Conservation (phyloP, 352 stramenopile genomes). For the Lagenidium sp. region DNA sequence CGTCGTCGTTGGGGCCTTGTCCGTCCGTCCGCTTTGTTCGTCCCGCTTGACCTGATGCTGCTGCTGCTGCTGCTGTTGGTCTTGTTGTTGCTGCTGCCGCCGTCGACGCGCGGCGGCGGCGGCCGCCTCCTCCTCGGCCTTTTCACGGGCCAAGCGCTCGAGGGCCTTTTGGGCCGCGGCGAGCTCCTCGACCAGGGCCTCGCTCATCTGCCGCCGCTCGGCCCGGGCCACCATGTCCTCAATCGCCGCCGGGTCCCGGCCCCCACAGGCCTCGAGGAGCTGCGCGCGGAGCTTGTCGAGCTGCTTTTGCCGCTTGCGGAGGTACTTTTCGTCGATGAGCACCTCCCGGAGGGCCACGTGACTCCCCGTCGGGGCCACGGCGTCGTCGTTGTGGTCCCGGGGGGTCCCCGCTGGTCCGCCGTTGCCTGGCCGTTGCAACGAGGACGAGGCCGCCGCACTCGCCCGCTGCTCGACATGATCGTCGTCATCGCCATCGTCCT, state of each 20-base stretch:
- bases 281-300: conserved; percentile 53
- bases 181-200: conserved; percentile 50
- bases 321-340: conserved; percentile 66
- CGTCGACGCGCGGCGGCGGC: too few species aligned
- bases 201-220: conserved; percentile 70
- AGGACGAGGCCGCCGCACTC: too few species aligned
- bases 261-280: conserved; percentile 26
- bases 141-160: conserved; percentile 9
- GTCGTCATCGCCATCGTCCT: too few species aligned
- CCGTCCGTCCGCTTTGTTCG: too few species aligned
- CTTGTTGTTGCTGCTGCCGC: too few species aligned
- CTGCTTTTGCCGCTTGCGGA: conserved; percentile 69
- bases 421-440: too few species aligned
- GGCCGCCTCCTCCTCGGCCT: conserved; percentile 10
- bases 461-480: too few species aligned
- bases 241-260: conserved; percentile 34
- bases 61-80: too few species aligned
- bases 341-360: conserved; percentile 27
- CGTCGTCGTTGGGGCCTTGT: too few species aligned
- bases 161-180: conserved; percentile 18
- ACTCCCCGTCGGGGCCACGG: conserved; percentile 6
- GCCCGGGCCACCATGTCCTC: conserved; percentile 52
- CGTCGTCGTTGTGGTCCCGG: too few species aligned
- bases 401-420: too few species aligned
- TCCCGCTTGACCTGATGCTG: too few species aligned